Conservation (phyloP, 2,329 filamentous ascomycete species). For the Pseudocercospora crystallina region DNA sequence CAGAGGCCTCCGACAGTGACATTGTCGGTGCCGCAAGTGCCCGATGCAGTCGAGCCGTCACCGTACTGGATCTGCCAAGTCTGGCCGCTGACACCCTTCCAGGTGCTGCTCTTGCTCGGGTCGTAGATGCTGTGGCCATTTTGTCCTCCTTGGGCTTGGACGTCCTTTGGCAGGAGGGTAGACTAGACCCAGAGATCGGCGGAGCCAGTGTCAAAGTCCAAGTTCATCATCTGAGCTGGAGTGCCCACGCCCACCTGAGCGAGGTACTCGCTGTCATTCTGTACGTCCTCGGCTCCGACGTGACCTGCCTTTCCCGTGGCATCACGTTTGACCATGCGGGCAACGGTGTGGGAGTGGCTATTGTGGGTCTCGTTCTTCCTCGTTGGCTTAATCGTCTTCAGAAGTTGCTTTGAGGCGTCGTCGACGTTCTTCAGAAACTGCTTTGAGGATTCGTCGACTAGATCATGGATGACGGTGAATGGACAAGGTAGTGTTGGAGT, state of each 20-base stretch:
- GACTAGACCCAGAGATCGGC: slow-evolving; percentile 62
- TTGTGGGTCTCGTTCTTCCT: neutral
- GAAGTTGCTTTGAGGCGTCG: slow-evolving; percentile 2
- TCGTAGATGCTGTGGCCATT: slow-evolving; percentile 58
- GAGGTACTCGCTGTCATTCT: slow-evolving; percentile 68
- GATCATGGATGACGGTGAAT: slow-evolving; percentile 20
- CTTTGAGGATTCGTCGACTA: slow-evolving; percentile 11
- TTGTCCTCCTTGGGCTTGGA: slow-evolving; percentile 31
- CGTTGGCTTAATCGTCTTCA: slow-evolving; percentile 8
- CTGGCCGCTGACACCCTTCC: slow-evolving; percentile 48
- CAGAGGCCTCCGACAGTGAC: slow-evolving; percentile 62
- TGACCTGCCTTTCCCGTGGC: slow-evolving; percentile 17
- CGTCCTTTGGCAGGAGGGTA: slow-evolving; percentile 25
- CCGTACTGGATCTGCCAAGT: slow-evolving; percentile 69
- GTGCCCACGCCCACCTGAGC: slow-evolving; percentile 65
- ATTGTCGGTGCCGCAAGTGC: slow-evolving; percentile 63
- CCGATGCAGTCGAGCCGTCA: slow-evolving; percentile 66
- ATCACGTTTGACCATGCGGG: slow-evolving; percentile 13
- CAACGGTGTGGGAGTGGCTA: slow-evolving; percentile 9
- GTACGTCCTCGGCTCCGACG: slow-evolving; percentile 55
- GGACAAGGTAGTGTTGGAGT: slow-evolving; percentile 22
- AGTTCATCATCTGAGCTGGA: slow-evolving; percentile 57
- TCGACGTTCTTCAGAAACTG: slow-evolving; percentile 3
- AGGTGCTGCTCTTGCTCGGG: slow-evolving; percentile 61
- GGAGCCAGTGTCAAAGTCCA: slow-evolving; percentile 71